phyloP scores from a whole-genome alignment of 2,329 filamentous ascomycete species.

The Monilinia vaccinii-corymbosi region DNA sequence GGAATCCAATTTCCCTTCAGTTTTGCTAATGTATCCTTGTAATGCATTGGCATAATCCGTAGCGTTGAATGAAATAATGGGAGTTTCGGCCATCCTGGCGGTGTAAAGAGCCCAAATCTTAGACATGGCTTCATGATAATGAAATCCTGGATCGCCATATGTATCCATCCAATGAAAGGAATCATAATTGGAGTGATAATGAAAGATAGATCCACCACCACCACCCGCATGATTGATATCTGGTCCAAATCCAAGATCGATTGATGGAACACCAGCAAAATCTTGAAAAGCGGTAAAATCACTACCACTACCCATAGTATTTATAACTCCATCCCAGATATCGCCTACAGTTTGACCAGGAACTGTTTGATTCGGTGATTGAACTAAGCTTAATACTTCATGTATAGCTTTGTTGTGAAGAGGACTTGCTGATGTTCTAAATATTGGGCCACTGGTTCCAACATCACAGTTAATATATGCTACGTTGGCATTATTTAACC shows the following conservation, averaged over 20 bases:
- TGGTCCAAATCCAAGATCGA: slow-evolving; percentile 47
- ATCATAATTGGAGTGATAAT: slow-evolving; percentile 81
- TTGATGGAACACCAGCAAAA: slow-evolving; percentile 38
- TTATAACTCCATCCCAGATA: slow-evolving; percentile 44
- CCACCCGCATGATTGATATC: slow-evolving; percentile 23
- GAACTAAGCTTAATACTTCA: slow-evolving; percentile 44
- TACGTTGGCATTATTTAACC: slow-evolving; percentile 61
- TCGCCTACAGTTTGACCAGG: slow-evolving; percentile 33
- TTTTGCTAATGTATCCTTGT: slow-evolving; percentile 24
- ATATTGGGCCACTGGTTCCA: slow-evolving; percentile 49
- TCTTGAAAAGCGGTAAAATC: slow-evolving; percentile 63
- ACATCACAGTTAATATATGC: slow-evolving; percentile 76
- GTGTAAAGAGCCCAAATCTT: slow-evolving; percentile 44
- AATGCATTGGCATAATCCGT: slow-evolving; percentile 34
- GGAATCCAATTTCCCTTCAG: slow-evolving; percentile 25
- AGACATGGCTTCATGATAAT: slow-evolving; percentile 50
- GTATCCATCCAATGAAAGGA: slow-evolving; percentile 76
- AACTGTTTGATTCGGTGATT: slow-evolving; percentile 31
- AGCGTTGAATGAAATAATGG: slow-evolving; percentile 43
- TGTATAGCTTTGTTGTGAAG: slow-evolving; percentile 53
- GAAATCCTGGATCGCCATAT: slow-evolving; percentile 59
- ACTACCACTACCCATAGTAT: slow-evolving; percentile 53
- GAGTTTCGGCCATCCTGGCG: slow-evolving; percentile 39
- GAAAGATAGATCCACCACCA: slow-evolving; percentile 45
- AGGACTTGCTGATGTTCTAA: slow-evolving; percentile 49